Evolutionary conservation across 2,329 filamentous ascomycete species (phyloP).

Genomic region (Diplodia sapinea): DNA sequence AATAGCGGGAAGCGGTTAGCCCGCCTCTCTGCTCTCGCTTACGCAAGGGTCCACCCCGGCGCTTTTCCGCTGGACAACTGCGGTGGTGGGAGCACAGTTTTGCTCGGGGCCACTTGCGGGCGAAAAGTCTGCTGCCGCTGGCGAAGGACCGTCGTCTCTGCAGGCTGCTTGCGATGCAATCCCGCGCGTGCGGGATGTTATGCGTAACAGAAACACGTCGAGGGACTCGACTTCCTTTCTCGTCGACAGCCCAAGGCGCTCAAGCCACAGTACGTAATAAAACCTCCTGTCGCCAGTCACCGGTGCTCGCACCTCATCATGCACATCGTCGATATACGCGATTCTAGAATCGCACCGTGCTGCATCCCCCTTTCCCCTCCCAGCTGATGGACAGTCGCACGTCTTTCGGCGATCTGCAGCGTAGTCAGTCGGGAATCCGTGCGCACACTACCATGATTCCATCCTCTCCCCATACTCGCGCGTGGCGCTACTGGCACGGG

Average conservation of each 20-base stretch:
- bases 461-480: conserved; percentile 25
- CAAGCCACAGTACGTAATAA: conserved; percentile 27
- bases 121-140: not conserved
- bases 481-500: not conserved
- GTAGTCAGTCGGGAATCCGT: conserved; percentile 15
- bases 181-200: conserved; percentile 26
- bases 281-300: not conserved
- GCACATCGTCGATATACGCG: not conserved
- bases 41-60: not conserved
- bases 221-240: conserved; percentile 20
- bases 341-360: not conserved
- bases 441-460: conserved; percentile 11
- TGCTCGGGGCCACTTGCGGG: no score
- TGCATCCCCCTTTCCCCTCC: not conserved
- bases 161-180: not conserved
- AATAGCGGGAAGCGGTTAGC: conserved; percentile 16
- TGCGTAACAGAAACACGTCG: conserved; percentile 24
- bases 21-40: conserved; percentile 8
- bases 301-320: conserved; percentile 8
- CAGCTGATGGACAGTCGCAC: not conserved
- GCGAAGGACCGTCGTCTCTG: not conserved
- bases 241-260: conserved; percentile 3
- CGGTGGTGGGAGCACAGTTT: not conserved
- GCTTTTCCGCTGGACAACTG: not conserved
- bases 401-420: conserved; percentile 8